Conservation (phyloP, 2,329 filamentous ascomycete genomes). For the Alternaria incomplexa region DNA sequence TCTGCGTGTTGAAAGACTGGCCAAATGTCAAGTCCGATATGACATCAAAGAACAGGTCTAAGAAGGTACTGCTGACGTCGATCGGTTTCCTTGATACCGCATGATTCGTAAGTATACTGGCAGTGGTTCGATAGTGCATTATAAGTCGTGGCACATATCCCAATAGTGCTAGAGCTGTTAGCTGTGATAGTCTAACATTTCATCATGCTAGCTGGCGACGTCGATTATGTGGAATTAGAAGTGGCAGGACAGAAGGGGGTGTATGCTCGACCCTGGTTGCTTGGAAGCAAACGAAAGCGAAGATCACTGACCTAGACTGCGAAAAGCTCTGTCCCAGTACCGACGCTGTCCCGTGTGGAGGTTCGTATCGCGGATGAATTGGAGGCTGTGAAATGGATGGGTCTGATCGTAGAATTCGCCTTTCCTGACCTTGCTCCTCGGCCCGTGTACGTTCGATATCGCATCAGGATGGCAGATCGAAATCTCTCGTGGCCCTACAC, state of each 20-base stretch:
- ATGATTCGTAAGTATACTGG: background rate
- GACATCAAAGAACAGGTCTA: background rate
- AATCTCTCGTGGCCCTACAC: constrained; percentile 28
- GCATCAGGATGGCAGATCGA: constrained; percentile 29
- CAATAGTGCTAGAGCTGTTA: background rate
- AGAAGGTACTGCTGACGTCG: background rate
- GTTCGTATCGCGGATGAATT: constrained; percentile 27
- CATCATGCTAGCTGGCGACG: constrained; percentile 27
- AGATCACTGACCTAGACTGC: constrained; percentile 18
- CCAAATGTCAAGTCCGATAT: background rate
- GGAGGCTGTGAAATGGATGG: constrained; percentile 22
- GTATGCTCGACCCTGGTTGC: background rate
- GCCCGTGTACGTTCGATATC: constrained; percentile 25
- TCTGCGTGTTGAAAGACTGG: background rate
- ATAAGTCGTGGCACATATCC: background rate
- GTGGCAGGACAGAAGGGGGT: background rate
- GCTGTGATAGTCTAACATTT: background rate
- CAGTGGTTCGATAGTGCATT: background rate
- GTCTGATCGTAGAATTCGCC: constrained; percentile 33
- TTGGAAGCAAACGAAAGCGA: background rate
- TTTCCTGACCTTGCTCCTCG: constrained; percentile 25
- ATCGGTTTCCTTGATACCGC: background rate
- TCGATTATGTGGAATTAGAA: background rate
- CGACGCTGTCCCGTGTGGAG: constrained; percentile 29
- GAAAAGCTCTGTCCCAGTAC: constrained; percentile 39